phyloP scores from a whole-genome alignment of 768 basidiomycete genomes.

The Heimioporus sp. region DNA sequence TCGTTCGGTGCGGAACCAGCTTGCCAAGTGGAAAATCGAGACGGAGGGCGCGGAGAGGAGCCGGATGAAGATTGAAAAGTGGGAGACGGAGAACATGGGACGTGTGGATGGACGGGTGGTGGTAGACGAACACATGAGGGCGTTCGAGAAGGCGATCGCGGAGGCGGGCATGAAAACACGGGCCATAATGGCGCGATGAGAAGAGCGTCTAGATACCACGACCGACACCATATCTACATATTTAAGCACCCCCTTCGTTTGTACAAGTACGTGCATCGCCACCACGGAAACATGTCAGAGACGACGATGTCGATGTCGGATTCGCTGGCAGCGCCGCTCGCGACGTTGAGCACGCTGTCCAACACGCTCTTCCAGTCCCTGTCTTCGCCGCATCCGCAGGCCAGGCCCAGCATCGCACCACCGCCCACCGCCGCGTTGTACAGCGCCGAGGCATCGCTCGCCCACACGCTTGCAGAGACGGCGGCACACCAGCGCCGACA shows the following conservation, averaged over 20 bases:
- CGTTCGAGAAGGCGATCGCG: slow-evolving; percentile 68
- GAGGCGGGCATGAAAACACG: slow-evolving; percentile 77
- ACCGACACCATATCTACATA: slow-evolving; percentile 7
- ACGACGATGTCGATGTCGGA: slow-evolving; percentile 48
- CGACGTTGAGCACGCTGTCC: slow-evolving; percentile 59
- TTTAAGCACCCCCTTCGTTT: no score
- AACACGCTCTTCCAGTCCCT: slow-evolving; percentile 71
- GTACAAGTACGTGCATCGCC: neutral
- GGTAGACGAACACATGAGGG: slow-evolving; percentile 75
- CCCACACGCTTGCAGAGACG: slow-evolving; percentile 60
- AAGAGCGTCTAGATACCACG: neutral
- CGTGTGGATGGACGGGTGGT: slow-evolving; percentile 60
- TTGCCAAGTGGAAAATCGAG: slow-evolving; percentile 76
- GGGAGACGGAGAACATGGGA: slow-evolving; percentile 60
- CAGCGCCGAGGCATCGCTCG: slow-evolving; percentile 61
- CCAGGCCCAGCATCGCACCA: slow-evolving; percentile 33
- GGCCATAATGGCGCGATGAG: slow-evolving; percentile 76
- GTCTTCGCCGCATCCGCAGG: slow-evolving; percentile 53
- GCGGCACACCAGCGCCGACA: slow-evolving; percentile 76
- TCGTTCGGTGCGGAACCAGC: slow-evolving; percentile 78
- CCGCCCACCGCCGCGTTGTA: slow-evolving; percentile 57
- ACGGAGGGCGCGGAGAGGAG: slow-evolving; percentile 87
- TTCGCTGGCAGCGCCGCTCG: slow-evolving; percentile 59
- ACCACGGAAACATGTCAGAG: neutral
- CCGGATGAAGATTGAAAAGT: slow-evolving; percentile 68